Evolutionary conservation across 2,329 filamentous ascomycete species (phyloP).

Genomic region (Scopulariopsis brevicaulis): DNA sequence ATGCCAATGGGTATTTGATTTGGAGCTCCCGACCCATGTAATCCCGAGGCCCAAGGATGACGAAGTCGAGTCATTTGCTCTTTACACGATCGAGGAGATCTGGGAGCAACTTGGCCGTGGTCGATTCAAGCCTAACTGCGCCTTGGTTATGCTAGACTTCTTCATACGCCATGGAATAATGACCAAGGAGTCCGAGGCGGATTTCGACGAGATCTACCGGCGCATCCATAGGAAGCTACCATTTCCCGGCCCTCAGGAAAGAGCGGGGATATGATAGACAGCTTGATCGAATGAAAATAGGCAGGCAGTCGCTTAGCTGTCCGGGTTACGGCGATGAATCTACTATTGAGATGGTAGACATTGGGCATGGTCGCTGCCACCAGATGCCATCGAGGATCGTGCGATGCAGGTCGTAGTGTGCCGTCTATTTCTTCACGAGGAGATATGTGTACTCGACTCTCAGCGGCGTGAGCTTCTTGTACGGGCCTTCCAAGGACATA

Average conservation of each 20-base stretch:
- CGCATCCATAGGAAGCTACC: constrained; percentile 70
- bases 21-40: constrained; percentile 60
- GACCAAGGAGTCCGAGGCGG: constrained; percentile 64
- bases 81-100: constrained; percentile 69
- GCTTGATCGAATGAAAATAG: background rate
- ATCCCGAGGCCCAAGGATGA: constrained; percentile 70
- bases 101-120: constrained; percentile 56
- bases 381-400: background rate
- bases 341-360: background rate
- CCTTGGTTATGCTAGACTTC: constrained; percentile 76
- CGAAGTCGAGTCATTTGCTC: constrained; percentile 77
- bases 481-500: constrained; percentile 83
- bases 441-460: constrained; percentile 92
- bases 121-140: constrained; percentile 89
- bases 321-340: background rate
- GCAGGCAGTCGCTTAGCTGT: background rate
- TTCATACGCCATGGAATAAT: constrained; percentile 76
- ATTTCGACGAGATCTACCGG: constrained; percentile 64
- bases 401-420: background rate
- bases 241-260: constrained; percentile 57
- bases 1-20: constrained; percentile 82
- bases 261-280: background rate
- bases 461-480: constrained; percentile 87
- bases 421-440: constrained; percentile 71
- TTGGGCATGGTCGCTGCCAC: background rate